Conservation (phyloP, 441 rosid species). For the Viola pubescens region DNA sequence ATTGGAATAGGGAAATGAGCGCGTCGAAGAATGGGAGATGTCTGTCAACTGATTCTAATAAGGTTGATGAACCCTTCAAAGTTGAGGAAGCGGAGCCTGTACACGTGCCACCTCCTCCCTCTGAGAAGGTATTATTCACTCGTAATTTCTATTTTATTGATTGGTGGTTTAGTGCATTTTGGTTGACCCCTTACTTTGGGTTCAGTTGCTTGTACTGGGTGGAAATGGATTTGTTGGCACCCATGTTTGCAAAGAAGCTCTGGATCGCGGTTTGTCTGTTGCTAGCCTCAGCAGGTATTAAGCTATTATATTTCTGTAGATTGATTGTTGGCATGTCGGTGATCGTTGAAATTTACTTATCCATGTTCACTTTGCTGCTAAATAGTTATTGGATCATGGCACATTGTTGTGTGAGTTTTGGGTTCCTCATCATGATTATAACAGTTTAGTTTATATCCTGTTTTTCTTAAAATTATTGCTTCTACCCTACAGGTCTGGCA, state of each 20-base stretch:
- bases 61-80: slow-evolving; percentile 61
- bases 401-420: not conserved
- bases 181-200: slow-evolving; percentile 11
- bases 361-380: not conserved
- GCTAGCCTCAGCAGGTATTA: slow-evolving; percentile 90
- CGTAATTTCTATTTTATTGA: not conserved
- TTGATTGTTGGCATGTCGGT: too few species aligned
- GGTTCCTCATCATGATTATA: not conserved
- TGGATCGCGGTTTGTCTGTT: slow-evolving; percentile 60
- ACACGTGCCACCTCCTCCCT: slow-evolving; percentile 58
- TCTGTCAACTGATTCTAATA: slow-evolving; percentile 59
- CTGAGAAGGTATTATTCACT: slow-evolving; percentile 50
- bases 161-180: slow-evolving; percentile 4
- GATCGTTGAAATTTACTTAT: not conserved
- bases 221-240: slow-evolving; percentile 98
- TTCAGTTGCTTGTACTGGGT: slow-evolving; percentile 87
- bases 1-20: slow-evolving; percentile 6
- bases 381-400: not conserved
- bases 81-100: slow-evolving; percentile 92
- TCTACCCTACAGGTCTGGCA: slow-evolving; percentile 59
- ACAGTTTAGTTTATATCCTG: not conserved
- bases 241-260: slow-evolving; percentile 76
- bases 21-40: slow-evolving; percentile 37
- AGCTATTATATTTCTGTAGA: too few species aligned
- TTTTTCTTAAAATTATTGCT: slow-evolving; percentile 5